These are phyloP conservation scores for Eimeria sp. DNA, from an alignment of 169 alveolate species.

Conservation along the genomic window DNA sequence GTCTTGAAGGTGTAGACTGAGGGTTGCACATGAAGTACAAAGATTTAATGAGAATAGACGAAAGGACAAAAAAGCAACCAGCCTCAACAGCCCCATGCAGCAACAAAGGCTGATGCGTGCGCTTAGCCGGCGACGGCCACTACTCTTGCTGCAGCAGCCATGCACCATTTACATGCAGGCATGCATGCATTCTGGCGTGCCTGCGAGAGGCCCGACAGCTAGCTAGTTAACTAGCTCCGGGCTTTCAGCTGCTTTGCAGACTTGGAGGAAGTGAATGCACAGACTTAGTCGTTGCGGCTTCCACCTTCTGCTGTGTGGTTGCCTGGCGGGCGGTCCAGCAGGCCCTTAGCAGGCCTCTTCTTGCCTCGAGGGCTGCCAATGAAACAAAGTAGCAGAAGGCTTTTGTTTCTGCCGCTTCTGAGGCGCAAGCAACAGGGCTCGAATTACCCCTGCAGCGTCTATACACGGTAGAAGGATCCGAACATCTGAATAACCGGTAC, in stretches of 20 bases:
- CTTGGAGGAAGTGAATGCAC: constrained; percentile 14
- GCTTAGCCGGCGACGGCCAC: constrained; percentile 11
- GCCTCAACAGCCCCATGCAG: background rate
- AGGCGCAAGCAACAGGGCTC: background rate
- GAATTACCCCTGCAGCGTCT: background rate
- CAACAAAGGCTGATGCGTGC: constrained; percentile 1
- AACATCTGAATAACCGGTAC: background rate
- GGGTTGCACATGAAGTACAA: background rate
- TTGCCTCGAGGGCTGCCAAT: constrained; percentile 12
- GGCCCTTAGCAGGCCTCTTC: background rate
- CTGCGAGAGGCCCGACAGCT: background rate
- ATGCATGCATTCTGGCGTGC: background rate
- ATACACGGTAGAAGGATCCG: background rate
- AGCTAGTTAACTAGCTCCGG: constrained; percentile 54
- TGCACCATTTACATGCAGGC: constrained; percentile 12
- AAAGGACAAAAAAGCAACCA: background rate
- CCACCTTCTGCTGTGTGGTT: constrained; percentile 4
- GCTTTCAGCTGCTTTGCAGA: background rate
- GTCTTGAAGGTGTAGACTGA: constrained; percentile 60
- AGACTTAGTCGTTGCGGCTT: background rate
- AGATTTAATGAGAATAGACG: background rate
- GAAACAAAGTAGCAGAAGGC: background rate
- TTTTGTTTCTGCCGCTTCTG: background rate
- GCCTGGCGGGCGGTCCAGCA: background rate
- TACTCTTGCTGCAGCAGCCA: constrained; percentile 27